Evolutionary conservation across 345 rosid species (phyloP).

Genomic region (Eucalyptus victrix): DNA sequence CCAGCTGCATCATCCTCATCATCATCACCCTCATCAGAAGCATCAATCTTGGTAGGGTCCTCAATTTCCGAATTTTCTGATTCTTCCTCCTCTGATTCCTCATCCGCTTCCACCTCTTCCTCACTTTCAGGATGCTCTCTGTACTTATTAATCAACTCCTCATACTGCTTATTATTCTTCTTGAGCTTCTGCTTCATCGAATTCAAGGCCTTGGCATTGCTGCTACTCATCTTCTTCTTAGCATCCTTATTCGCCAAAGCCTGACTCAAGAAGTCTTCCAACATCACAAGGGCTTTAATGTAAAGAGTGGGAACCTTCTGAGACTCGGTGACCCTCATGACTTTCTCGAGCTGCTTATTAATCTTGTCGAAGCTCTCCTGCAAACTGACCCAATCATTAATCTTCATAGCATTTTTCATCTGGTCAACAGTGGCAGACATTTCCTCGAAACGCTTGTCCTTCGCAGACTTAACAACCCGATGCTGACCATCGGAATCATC

Average conservation of each 20-base stretch:
- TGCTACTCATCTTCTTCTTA: constrained; percentile 94
- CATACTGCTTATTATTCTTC: constrained; percentile 81
- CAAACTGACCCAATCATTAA: constrained; percentile 88
- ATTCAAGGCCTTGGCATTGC: constrained; percentile 91
- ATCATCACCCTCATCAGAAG: constrained; percentile 25
- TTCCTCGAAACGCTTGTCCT: constrained; percentile 89
- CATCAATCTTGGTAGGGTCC: constrained; percentile 31
- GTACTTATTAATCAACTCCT: constrained; percentile 58
- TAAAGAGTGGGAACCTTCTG: constrained; percentile 57
- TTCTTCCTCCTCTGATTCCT: constrained; percentile 36
- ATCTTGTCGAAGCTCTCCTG: constrained; percentile 84
- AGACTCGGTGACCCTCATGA: constrained; percentile 73
- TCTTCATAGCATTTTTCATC: constrained; percentile 93
- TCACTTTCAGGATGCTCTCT: constrained; percentile 76
- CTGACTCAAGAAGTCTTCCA: constrained; percentile 81
- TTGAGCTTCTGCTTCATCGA: constrained; percentile 92
- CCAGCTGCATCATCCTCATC: constrained; percentile 9
- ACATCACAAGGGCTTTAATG: constrained; percentile 71
- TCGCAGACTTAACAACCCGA: constrained; percentile 73
- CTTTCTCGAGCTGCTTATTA: constrained; percentile 93
- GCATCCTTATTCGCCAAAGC: constrained; percentile 92
- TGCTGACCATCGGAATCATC: constrained; percentile 56
- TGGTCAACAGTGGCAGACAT: constrained; percentile 61
- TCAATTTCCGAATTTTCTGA: constrained; percentile 30
- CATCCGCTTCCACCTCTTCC: constrained; percentile 36